A percentile compares a stretch with the other conserved stretches of the same genome.
phyloP scores from a whole-genome alignment of 495 filamentous ascomycete genomes.

The Corynascus novoguineensis region DNA sequence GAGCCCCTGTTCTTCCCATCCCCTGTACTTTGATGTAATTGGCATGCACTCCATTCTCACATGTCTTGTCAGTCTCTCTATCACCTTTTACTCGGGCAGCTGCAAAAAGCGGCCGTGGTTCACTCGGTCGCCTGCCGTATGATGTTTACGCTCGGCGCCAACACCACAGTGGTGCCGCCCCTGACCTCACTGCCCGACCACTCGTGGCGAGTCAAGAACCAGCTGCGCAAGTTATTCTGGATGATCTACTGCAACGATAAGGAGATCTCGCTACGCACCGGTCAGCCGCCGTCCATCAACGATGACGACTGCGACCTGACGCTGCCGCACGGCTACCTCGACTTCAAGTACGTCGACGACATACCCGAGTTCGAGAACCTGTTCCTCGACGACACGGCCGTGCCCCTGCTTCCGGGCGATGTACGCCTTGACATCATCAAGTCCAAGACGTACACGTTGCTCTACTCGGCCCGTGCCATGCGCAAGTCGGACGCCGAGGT shows the following conservation, averaged over 20 bases:
- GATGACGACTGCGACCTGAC: slow-evolving; percentile 53
- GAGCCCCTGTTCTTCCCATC: neutral
- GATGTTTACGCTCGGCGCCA: slow-evolving; percentile 46
- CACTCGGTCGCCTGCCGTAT: slow-evolving; percentile 40
- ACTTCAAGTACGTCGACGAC: slow-evolving; percentile 29
- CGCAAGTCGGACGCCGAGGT: slow-evolving; percentile 51
- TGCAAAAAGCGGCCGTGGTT: slow-evolving; percentile 41
- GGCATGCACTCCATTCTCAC: neutral
- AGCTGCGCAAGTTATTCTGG: slow-evolving; percentile 50
- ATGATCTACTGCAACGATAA: slow-evolving; percentile 50
- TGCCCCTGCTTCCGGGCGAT: slow-evolving; percentile 45
- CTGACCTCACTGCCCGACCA: slow-evolving; percentile 1
- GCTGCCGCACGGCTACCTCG: slow-evolving; percentile 42
- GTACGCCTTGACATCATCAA: slow-evolving; percentile 48
- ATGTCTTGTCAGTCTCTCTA: slow-evolving; percentile 36
- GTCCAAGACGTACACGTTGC: slow-evolving; percentile 41
- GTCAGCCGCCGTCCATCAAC: slow-evolving; percentile 46
- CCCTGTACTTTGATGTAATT: neutral
- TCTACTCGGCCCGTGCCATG: slow-evolving; percentile 44
- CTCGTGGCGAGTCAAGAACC: slow-evolving; percentile 13
- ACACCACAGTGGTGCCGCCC: slow-evolving; percentile 22
- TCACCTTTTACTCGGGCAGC: slow-evolving; percentile 42
- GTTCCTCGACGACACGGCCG: slow-evolving; percentile 21
- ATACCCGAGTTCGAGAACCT: slow-evolving; percentile 9
- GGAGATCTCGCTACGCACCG: slow-evolving; percentile 45